Percentiles rank a stretch among this genome's conserved stretches.
Evolutionary conservation across 2,329 filamentous ascomycete species (phyloP).

Genomic region (Elsinoe batatas): DNA sequence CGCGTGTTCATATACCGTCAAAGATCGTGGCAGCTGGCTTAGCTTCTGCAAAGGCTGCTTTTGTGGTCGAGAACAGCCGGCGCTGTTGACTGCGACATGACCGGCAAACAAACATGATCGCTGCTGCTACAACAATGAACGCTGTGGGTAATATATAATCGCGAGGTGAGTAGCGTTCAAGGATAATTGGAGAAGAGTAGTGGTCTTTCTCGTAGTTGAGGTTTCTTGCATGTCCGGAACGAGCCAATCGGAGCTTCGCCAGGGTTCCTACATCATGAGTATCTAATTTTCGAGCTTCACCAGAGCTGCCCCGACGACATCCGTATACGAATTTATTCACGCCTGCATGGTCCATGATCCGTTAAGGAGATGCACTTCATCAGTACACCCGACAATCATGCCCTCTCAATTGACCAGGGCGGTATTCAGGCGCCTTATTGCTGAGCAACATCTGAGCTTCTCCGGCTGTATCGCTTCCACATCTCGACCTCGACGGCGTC

Average conservation of each 20-base stretch:
- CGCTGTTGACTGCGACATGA: conserved; percentile 17
- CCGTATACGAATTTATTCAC: too few relatives aligned
- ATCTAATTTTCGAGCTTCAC: conserved; percentile 1
- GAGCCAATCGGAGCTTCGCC: conserved; percentile 7
- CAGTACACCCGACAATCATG: conserved; percentile 32
- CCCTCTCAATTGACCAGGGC: conserved; percentile 51
- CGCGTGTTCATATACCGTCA: neutral
- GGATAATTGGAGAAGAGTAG: neutral
- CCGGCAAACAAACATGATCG: conserved; percentile 6
- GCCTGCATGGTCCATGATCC: neutral
- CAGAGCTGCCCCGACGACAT: neutral
- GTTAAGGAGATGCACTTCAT: neutral
- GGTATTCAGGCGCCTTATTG: conserved; percentile 49
- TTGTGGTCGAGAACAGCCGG: neutral
- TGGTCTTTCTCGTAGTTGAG: neutral
- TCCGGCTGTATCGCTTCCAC: conserved; percentile 31
- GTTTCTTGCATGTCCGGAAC: neutral
- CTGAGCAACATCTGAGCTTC: conserved; percentile 39
- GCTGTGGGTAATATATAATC: too few relatives aligned
- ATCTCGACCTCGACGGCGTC: neutral
- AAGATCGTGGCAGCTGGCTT: neutral
- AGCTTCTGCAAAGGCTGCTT: neutral
- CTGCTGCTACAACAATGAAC: too few relatives aligned
- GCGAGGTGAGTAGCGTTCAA: neutral
- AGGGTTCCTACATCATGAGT: neutral